A percentile compares a stretch with the other conserved stretches of the same genome.
phyloP scores from a whole-genome alignment of 2,329 filamentous ascomycete species.

The Alternaria atra region DNA sequence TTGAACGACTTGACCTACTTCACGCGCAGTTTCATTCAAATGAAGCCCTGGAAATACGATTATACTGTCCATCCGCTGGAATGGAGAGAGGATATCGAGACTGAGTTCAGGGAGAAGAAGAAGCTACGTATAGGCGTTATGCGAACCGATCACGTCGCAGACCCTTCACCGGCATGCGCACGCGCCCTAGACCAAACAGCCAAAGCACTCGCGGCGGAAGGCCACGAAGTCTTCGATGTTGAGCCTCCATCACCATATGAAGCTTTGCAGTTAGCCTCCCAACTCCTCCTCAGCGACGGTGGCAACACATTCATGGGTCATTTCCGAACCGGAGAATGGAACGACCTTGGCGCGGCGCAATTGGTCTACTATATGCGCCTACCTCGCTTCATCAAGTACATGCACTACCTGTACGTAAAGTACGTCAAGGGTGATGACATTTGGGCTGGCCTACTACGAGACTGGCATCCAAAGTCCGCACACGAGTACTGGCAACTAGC shows the following conservation, averaged over 20 bases:
- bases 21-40: conserved; percentile 76
- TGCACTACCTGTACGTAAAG: conserved; percentile 91
- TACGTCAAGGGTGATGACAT: conserved; percentile 78
- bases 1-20: conserved; percentile 86
- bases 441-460: conserved; percentile 79
- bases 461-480: conserved; percentile 77
- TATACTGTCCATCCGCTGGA: conserved; percentile 83
- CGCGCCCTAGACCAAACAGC: conserved; percentile 78
- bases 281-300: conserved; percentile 85
- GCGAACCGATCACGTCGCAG: conserved; percentile 81
- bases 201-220: conserved; percentile 71
- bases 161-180: conserved; percentile 83
- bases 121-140: conserved; percentile 78
- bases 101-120: conserved; percentile 68
- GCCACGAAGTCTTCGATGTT: conserved; percentile 76
- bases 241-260: conserved; percentile 75
- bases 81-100: conserved; percentile 72
- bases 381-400: conserved; percentile 76
- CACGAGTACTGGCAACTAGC: conserved; percentile 86
- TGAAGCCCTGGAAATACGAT: conserved; percentile 91
- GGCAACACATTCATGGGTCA: conserved; percentile 80
- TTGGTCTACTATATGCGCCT: conserved; percentile 78
- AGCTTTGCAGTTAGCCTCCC: conserved; percentile 77
- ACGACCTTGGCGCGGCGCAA: conserved; percentile 79
- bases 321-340: conserved; percentile 79